Percentiles rank a stretch among this genome's conserved stretches.
Conservation (phyloP, 2,329 filamentous ascomycete genomes). For the Niveomyces coronatus region DNA sequence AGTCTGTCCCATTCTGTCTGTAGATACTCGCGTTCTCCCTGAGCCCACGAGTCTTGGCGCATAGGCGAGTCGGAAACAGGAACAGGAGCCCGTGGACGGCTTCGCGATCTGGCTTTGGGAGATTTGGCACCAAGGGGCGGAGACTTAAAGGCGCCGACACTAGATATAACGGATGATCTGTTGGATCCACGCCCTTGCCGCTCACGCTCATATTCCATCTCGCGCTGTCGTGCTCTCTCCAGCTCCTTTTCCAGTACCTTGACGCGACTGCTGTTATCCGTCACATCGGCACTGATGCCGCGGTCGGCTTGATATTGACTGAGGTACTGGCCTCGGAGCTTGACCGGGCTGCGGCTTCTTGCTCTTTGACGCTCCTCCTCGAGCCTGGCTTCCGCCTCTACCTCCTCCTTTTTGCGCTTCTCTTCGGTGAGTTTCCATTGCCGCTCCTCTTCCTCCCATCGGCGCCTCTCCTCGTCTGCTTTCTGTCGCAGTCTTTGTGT, state of each 20-base stretch:
- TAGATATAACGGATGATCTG: conserved; percentile 1
- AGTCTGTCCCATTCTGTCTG: conserved; percentile 41
- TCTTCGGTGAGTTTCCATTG: conserved; percentile 72
- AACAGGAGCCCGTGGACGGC: conserved; percentile 21
- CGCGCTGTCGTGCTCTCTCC: conserved; percentile 50
- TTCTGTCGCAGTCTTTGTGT: conserved; percentile 45
- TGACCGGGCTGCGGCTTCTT: conserved; percentile 53
- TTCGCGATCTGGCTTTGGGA: conserved; percentile 30
- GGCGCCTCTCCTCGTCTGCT: conserved; percentile 57
- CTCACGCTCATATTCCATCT: conserved; percentile 51
- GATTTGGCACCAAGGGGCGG: conserved; percentile 4
- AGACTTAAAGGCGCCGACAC: conserved; percentile 2
- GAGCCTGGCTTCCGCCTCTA: conserved; percentile 57
- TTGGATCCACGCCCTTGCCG: conserved; percentile 37
- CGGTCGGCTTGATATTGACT: conserved; percentile 78
- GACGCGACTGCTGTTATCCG: conserved; percentile 52
- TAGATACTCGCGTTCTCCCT: conserved; percentile 54
- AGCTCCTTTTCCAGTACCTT: conserved; percentile 68
- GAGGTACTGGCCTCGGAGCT: conserved; percentile 72
- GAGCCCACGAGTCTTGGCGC: conserved; percentile 53
- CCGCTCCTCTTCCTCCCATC: conserved; percentile 68
- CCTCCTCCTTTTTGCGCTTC: conserved; percentile 59
- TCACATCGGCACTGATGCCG: conserved; percentile 27
- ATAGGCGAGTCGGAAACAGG: conserved; percentile 31
- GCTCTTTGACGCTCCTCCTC: conserved; percentile 55